A percentile compares a stretch with the other conserved stretches of the same genome.
Conservation (phyloP, 176 grass and related monocot species). For the Oryza punctata region DNA sequence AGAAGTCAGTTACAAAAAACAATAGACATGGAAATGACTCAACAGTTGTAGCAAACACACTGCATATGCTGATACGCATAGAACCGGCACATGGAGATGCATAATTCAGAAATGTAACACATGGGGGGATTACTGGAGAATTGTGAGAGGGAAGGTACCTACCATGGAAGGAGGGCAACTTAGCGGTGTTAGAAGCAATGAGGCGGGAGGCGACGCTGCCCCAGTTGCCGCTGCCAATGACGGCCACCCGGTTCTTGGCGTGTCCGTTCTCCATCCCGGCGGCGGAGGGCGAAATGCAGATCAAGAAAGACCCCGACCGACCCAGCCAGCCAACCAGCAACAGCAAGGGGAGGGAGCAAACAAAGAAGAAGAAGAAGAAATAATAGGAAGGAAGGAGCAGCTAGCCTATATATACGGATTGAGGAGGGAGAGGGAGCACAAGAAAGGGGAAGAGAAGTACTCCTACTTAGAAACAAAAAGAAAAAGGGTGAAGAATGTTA, state of each 20-base stretch:
- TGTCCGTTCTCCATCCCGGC: constrained; percentile 55
- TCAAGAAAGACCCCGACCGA: constrained; percentile 1
- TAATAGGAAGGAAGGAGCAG: neutral
- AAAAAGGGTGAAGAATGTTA: constrained; percentile 26
- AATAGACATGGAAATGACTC: neutral
- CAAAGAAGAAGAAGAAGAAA: too few species aligned
- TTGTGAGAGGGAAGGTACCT: neutral
- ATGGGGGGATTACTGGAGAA: neutral
- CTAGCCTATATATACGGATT: constrained; percentile 9
- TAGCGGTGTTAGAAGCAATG: constrained; percentile 88
- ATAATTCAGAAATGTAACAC: neutral
- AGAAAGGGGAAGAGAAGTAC: neutral
- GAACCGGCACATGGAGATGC: neutral
- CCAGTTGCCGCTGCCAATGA: constrained; percentile 96
- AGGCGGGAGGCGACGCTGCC: constrained; percentile 91
- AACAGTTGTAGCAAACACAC: neutral
- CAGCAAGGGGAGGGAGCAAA: neutral
- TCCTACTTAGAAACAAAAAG: neutral
- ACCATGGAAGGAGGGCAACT: constrained; percentile 71
- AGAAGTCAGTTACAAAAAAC: neutral
- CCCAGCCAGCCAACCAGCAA: neutral
- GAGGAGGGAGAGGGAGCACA: neutral
- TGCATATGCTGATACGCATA: neutral
- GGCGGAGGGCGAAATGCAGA: constrained; percentile 25
- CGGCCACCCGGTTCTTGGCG: constrained; percentile 62